Conservation (phyloP, 2,329 filamentous ascomycete genomes). For the Pleochaeta shiraiana region DNA sequence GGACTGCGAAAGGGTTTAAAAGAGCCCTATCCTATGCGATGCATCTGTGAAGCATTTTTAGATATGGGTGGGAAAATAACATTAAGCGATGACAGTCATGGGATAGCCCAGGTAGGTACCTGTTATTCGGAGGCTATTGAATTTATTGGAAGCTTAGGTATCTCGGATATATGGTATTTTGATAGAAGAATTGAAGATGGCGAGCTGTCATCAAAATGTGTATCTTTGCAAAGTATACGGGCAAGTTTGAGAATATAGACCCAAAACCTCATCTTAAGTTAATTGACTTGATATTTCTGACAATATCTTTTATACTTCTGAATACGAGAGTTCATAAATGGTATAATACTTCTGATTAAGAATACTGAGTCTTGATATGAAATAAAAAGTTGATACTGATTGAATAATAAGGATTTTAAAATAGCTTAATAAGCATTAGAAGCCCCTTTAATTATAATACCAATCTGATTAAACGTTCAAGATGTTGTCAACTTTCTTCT, state of each 20-base stretch:
- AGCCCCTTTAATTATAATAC: too few species aligned
- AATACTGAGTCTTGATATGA: too few species aligned
- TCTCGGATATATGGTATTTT: constrained; percentile 31
- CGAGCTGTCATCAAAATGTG: not conserved
- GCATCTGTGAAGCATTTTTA: constrained; percentile 60
- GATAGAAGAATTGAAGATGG: constrained; percentile 2
- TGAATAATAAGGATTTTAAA: too few species aligned
- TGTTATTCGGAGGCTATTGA: constrained; percentile 53
- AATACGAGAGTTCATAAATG: too few species aligned
- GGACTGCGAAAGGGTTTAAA: constrained; percentile 72
- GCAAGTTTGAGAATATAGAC: not conserved
- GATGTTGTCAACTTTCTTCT: too few species aligned
- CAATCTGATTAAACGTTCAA: too few species aligned
- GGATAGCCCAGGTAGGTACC: constrained; percentile 64
- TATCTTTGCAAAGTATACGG: not conserved
- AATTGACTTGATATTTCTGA: too few species aligned
- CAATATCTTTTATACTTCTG: too few species aligned
- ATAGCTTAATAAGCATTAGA: too few species aligned
- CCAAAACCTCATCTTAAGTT: too few species aligned
- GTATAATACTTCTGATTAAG: too few species aligned
- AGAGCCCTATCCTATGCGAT: constrained; percentile 69
- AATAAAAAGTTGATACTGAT: too few species aligned
- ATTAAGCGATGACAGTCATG: constrained; percentile 89
- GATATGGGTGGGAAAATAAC: constrained; percentile 60
- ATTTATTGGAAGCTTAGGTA: constrained; percentile 45